phyloP scores from a whole-genome alignment of 352 stramenopile species.

The Phytophthora fragariae region DNA sequence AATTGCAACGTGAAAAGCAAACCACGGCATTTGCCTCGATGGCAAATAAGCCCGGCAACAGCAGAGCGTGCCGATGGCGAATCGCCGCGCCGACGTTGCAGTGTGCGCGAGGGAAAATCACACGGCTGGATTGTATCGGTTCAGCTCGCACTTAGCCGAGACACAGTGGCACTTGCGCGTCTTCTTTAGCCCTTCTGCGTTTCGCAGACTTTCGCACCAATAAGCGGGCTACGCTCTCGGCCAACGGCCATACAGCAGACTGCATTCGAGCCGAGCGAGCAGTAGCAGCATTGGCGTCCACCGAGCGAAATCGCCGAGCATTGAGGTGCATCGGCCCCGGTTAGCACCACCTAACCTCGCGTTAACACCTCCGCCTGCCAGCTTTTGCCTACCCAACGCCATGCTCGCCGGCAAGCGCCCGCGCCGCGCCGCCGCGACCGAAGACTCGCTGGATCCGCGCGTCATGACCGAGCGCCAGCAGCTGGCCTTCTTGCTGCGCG shows the following conservation, averaged over 20 bases:
- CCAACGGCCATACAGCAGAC: conserved; percentile 38
- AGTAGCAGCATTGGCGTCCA: conserved; percentile 38
- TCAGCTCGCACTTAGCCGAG: conserved; percentile 35
- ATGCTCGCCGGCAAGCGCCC: conserved; percentile 44
- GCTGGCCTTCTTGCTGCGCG: conserved; percentile 82
- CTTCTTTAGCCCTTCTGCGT: conserved; percentile 34
- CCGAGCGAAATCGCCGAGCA: conserved; percentile 40
- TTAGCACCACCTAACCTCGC: no score
- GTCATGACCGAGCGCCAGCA: conserved; percentile 89
- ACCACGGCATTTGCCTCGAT: no score
- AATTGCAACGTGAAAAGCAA: not conserved
- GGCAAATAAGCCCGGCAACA: no score
- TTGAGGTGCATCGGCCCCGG: conserved; percentile 26
- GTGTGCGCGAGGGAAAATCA: conserved; percentile 1
- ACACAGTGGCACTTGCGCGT: conserved; percentile 30
- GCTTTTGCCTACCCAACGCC: not conserved
- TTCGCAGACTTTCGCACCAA: conserved; percentile 29
- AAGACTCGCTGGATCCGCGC: conserved; percentile 56
- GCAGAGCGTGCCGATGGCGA: not conserved
- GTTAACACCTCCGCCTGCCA: not conserved
- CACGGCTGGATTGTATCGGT: conserved; percentile 28
- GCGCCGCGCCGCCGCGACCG: conserved; percentile 31
- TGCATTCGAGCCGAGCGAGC: conserved; percentile 16
- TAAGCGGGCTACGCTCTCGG: conserved; percentile 24
- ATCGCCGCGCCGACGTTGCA: conserved; percentile 5